These are phyloP conservation scores for Daldinia caldariorum DNA, from an alignment of 495 filamentous ascomycete genomes.

Conservation along the genomic window DNA sequence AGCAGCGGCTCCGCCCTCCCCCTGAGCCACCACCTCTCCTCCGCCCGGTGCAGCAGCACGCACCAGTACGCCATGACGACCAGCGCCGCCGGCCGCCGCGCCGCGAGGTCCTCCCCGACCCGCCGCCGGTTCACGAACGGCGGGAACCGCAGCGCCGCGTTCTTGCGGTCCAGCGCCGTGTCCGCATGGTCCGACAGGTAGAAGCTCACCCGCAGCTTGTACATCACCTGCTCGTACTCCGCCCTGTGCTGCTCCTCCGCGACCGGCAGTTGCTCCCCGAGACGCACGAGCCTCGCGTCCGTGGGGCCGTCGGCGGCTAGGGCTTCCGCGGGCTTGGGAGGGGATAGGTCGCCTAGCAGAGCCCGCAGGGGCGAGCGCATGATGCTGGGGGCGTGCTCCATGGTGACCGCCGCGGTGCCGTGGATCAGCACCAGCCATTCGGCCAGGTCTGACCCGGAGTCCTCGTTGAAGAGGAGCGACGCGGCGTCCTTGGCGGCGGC, in stretches of 20 bases:
- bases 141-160: constrained; percentile 35
- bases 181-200: constrained; percentile 31
- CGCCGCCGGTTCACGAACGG: constrained; percentile 14
- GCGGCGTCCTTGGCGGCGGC: constrained; percentile 31
- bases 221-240: constrained; percentile 16
- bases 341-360: constrained; percentile 22
- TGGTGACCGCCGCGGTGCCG: constrained; percentile 33
- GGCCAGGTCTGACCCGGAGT: constrained; percentile 31
- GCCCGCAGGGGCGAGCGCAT: constrained; percentile 30
- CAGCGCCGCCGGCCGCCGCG: constrained; percentile 29
- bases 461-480: constrained; percentile 41
- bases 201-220: constrained; percentile 31
- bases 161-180: constrained; percentile 34
- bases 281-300: constrained; percentile 20
- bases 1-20: constrained; percentile 25
- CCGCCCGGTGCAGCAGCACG: constrained; percentile 38
- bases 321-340: constrained; percentile 14
- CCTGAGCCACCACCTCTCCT: constrained; percentile 40
- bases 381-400: constrained; percentile 17
- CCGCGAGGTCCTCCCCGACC: constrained; percentile 22
- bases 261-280: constrained; percentile 9
- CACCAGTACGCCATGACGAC: constrained; percentile 44
- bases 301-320: constrained; percentile 14
- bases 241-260: constrained; percentile 6
- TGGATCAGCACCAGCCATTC: constrained; percentile 43